Base-by-base conservation (phyloP, 2,329 filamentous ascomycete genomes). In the Penicillium sp. region DNA sequence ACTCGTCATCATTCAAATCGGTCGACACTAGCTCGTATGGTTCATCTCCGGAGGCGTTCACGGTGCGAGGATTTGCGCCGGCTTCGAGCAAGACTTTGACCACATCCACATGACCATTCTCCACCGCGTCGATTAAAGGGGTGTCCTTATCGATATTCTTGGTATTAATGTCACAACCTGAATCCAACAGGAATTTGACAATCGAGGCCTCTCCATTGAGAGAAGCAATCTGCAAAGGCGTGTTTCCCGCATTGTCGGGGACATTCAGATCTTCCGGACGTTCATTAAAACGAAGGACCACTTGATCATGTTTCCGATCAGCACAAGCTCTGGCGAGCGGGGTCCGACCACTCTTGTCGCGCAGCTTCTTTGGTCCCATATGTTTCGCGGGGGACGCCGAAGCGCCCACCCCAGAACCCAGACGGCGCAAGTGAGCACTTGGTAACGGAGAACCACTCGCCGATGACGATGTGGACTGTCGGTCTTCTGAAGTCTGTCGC, bases 221-320 rank as follows among this genome's bases (percentile, higher is more conserved):
- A 31, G 93, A 87, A 33, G 95, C 93, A 63, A 96, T 95, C 74
- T 99, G 95, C 33, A 99, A 81, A 24, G 95, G 95, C 1, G 93
- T 96, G 68, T 98, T 98, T n/a, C 91, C 91, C 14, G 95, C 95
- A 71, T 96, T 96, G 70, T 99, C 95, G 24, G 90, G 92, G 8
- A 93, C 84, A 65, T 99, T 90, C 53, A 98, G 76, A 73, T 98
- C 92, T 60, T 96, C 90, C 0, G 91, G 92, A 21, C 92, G 85
- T 70, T 96, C 90, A 9, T 84, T 80, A 31, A 92, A 83, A 61
- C 90, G 85, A 65, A 85, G 83, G 71, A 90, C 93, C 16, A 91
- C 92, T 10, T 82, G 81, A 1, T 93, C 90, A 54, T 95, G 84
- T 69, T 96, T 91, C 50, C 92, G 91, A 65, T 88, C 87, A 37